Conservation (phyloP, 805 yeast genomes). For the Candida namnaoensis region DNA sequence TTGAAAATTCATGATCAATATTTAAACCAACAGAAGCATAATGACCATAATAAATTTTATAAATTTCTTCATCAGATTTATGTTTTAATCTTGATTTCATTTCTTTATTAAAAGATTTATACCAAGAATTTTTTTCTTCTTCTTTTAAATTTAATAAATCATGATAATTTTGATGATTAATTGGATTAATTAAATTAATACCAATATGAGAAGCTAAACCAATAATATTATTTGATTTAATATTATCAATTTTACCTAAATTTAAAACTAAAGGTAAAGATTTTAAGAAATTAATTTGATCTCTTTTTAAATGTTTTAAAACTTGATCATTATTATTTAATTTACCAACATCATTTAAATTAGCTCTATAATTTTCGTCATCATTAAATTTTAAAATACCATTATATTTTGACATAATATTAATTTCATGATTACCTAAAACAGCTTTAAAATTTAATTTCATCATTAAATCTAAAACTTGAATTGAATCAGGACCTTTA, state of each 20-base stretch:
- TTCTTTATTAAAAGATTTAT: conserved; percentile 19
- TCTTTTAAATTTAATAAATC: conserved; percentile 66
- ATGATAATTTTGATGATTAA: conserved; percentile 44
- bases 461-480: conserved; percentile 59
- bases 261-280: conserved; percentile 55
- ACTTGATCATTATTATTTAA: conserved; percentile 7
- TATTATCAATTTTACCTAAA: conserved; percentile 56
- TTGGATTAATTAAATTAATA: neutral
- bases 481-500: conserved; percentile 73
- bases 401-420: conserved; percentile 57
- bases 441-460: conserved; percentile 59
- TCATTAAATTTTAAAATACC: conserved; percentile 17
- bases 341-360: conserved; percentile 1
- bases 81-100: conserved; percentile 14
- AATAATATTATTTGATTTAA: no score
- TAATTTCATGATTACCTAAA: conserved; percentile 85
- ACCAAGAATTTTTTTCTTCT: conserved; percentile 56
- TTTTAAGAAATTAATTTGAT: conserved; percentile 53
- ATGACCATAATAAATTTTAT: conserved; percentile 73
- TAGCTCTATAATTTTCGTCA: conserved; percentile 5
- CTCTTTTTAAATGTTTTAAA: conserved; percentile 31
- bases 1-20: conserved; percentile 39
- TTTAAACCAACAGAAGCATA: conserved; percentile 76
- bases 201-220: conserved; percentile 12
- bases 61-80: conserved; percentile 4